Evolutionary conservation across 306 rosid species (phyloP).

Genomic region (Ceratonia siliqua): DNA sequence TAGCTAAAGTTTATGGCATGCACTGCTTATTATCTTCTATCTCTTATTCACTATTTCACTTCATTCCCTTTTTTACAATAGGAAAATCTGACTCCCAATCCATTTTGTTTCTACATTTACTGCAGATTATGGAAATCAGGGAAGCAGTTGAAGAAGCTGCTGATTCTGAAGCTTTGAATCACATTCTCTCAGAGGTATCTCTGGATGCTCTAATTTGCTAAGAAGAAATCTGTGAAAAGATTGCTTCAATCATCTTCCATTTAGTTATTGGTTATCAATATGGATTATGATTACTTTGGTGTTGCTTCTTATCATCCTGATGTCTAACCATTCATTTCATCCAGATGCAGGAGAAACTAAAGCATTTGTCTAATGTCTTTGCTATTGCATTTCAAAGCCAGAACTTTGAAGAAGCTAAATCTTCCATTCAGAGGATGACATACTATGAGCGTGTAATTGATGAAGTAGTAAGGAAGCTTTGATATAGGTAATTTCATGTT

Average conservation of each 20-base stretch:
- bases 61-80: not conserved
- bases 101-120: conserved; percentile 13
- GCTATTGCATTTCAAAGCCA: conserved; percentile 53
- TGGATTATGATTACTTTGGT: conserved; percentile 17
- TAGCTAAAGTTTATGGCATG: not conserved
- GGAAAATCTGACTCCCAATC: conserved; percentile 7
- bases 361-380: conserved; percentile 63
- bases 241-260: not conserved
- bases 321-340: conserved; percentile 31
- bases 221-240: conserved; percentile 14
- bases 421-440: conserved; percentile 69
- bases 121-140: conserved; percentile 92
- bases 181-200: conserved; percentile 68
- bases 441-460: conserved; percentile 83
- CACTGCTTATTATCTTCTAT: not conserved
- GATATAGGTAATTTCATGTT: conserved; percentile 41
- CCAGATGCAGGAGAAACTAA: conserved; percentile 84
- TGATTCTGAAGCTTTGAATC: conserved; percentile 58
- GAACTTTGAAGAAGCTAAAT: conserved; percentile 65
- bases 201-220: conserved; percentile 23
- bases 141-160: conserved; percentile 90
- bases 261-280: not conserved
- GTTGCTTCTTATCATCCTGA: conserved; percentile 10
- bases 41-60: not conserved
- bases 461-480: conserved; percentile 72